Conservation (phyloP, 176 grass and related monocot genomes). For the Phyllostachys edulis region DNA sequence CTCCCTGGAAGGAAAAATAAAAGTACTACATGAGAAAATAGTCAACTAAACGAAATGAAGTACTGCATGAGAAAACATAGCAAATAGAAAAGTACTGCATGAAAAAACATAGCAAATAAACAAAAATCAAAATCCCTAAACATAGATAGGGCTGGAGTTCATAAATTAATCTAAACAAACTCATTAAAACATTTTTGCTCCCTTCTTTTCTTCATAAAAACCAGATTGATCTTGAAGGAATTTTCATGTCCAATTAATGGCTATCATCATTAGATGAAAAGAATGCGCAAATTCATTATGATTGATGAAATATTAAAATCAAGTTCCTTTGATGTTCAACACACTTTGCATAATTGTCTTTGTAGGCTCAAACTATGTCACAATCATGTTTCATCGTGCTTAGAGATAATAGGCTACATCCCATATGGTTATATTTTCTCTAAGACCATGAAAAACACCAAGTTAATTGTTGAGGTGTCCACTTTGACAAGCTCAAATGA, state of each 20-base stretch:
- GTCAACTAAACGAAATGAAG: neutral
- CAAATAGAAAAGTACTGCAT: neutral
- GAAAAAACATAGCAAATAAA: neutral
- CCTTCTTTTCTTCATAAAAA: neutral
- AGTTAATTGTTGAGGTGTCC: neutral
- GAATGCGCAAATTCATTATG: neutral
- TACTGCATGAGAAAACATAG: conserved; percentile 1
- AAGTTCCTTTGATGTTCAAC: neutral
- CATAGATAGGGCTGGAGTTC: neutral
- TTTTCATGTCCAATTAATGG: neutral
- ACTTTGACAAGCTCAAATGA: neutral
- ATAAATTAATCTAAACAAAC: neutral
- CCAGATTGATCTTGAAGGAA: neutral
- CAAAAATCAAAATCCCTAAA: neutral
- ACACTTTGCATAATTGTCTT: neutral
- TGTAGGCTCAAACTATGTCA: neutral
- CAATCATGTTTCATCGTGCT: neutral
- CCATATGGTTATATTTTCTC: neutral
- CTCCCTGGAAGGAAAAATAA: conserved; percentile 31
- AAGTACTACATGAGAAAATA: conserved; percentile 9
- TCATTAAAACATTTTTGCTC: neutral
- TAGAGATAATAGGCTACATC: neutral
- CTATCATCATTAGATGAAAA: neutral
- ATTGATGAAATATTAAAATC: neutral
- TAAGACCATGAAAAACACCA: neutral